phyloP scores from a whole-genome alignment of 805 yeast genomes.

The Metschnikowia lochheadii region DNA sequence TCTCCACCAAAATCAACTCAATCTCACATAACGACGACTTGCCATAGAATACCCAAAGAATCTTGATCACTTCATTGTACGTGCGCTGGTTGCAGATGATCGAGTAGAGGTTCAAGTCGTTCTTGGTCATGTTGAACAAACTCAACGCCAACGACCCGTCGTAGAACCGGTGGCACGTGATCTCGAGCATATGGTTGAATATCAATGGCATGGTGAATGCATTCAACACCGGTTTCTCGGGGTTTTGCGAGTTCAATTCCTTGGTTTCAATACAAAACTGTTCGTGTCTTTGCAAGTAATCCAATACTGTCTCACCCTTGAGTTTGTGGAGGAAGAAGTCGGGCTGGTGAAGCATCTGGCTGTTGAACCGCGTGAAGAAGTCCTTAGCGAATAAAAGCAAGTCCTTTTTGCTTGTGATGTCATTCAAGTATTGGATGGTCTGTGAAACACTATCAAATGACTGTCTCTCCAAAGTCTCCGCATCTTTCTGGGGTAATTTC shows the following conservation, averaged over 20 bases:
- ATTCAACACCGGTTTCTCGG: conserved; percentile 27
- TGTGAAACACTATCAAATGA: conserved; percentile 10
- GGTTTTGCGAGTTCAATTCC: conserved; percentile 14
- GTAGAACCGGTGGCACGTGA: conserved; percentile 21
- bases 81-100: conserved; percentile 39
- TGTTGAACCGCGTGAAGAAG: conserved; percentile 13
- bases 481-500: neutral
- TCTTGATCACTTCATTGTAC: conserved; percentile 35
- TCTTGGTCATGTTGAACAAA: conserved; percentile 33
- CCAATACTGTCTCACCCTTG: conserved; percentile 12
- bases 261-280: conserved; percentile 17
- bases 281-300: conserved; percentile 18
- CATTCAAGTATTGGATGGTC: conserved; percentile 20
- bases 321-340: conserved; percentile 14
- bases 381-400: conserved; percentile 18
- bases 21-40: conserved; percentile 32
- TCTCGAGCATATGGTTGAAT: conserved; percentile 29
- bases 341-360: conserved; percentile 7
- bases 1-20: conserved; percentile 33
- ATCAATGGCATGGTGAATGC: conserved; percentile 34
- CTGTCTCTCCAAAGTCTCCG: neutral
- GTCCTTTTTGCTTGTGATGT: conserved; percentile 11
- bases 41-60: conserved; percentile 37
- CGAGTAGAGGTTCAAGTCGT: conserved; percentile 30
- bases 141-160: conserved; percentile 37